Conservation (phyloP, 2,329 filamentous ascomycete species). For the Amauroascus niger region DNA sequence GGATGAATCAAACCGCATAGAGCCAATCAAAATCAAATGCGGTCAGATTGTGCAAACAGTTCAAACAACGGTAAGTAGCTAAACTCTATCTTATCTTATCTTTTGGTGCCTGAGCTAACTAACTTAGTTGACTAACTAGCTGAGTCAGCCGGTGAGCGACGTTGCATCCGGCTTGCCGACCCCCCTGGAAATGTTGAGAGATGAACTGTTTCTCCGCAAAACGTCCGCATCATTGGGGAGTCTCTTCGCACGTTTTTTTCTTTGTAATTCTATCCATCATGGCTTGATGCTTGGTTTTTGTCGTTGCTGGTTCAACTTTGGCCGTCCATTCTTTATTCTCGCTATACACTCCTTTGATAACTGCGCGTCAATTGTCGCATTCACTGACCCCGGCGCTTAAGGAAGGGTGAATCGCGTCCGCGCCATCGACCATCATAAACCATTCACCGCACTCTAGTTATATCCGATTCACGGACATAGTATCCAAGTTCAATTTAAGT, state of each 20-base stretch:
- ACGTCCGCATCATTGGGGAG: not conserved
- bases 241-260: not conserved
- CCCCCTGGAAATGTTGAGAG: no score
- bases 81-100: not conserved
- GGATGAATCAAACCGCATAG: no score
- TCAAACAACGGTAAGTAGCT: no score
- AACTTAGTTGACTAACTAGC: not conserved
- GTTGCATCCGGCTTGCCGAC: no score
- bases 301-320: not conserved
- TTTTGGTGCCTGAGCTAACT: not conserved
- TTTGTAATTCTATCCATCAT: not conserved
- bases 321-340: not conserved
- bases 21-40: no score
- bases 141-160: no score
- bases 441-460: not conserved
- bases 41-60: no score
- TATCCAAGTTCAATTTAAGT: no score
- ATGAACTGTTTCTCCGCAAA: no score
- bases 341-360: not conserved
- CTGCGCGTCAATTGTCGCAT: not conserved
- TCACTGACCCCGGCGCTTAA: not conserved
- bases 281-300: not conserved
- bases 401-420: not conserved
- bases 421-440: not conserved
- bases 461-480: not conserved